Conservation (phyloP, 2,329 filamentous ascomycete genomes). For the Lecanicillium sp. region DNA sequence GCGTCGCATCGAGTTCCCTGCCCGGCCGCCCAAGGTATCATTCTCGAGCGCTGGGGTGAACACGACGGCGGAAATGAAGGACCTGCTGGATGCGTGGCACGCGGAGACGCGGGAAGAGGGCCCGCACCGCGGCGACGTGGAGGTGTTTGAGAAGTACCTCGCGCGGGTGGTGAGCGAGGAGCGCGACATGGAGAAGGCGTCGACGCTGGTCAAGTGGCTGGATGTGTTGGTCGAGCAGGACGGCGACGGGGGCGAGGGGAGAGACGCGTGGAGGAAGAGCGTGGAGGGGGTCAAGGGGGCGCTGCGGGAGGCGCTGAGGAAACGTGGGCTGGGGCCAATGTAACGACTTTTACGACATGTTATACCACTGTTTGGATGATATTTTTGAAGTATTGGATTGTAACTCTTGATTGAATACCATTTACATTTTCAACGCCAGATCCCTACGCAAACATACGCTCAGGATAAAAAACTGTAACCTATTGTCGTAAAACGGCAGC, state of each 20-base stretch:
- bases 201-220: constrained; percentile 64
- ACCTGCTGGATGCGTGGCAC: constrained; percentile 73
- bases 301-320: constrained; percentile 49
- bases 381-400: not conserved
- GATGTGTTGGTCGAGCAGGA: constrained; percentile 49
- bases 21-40: constrained; percentile 37
- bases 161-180: constrained; percentile 68
- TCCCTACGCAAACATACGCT: too few relatives aligned
- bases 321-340: constrained; percentile 52
- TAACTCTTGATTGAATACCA: not conserved
- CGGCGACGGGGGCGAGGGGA: constrained; percentile 30
- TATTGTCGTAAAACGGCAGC: too few relatives aligned
- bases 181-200: constrained; percentile 68
- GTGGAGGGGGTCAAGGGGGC: constrained; percentile 39
- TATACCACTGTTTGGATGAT: not conserved
- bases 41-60: constrained; percentile 41
- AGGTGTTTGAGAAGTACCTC: constrained; percentile 68
- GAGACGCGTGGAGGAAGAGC: constrained; percentile 41
- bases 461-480: too few relatives aligned
- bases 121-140: constrained; percentile 73
- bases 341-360: constrained; percentile 34
- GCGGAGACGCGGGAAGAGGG: constrained; percentile 64
- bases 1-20: constrained; percentile 40
- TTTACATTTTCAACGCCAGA: too few relatives aligned
- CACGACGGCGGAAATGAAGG: constrained; percentile 56